A percentile compares a stretch with the other conserved stretches of the same genome.
phyloP scores from a whole-genome alignment of 1,284 basidiomycete species.

The Meripilus lineatus region DNA sequence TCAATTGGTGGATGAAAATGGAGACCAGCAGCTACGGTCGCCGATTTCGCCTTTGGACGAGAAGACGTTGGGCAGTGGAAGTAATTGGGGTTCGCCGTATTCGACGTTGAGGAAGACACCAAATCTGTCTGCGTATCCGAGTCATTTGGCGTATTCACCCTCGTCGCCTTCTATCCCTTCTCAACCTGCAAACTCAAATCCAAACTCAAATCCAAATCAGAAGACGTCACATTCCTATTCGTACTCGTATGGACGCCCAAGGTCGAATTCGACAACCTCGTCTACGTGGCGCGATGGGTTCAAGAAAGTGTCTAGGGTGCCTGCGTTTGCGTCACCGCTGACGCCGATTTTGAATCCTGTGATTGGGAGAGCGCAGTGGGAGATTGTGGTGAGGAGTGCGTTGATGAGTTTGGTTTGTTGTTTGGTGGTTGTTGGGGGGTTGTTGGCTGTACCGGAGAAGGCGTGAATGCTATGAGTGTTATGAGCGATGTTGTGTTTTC shows the following conservation, averaged over 20 bases:
- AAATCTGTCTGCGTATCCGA: too few relatives aligned
- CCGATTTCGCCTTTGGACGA: too few relatives aligned
- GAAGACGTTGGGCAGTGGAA: too few relatives aligned
- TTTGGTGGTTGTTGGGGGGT: constrained; percentile 21
- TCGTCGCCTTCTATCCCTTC: neutral
- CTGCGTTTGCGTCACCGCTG: constrained; percentile 63
- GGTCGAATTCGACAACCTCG: too few relatives aligned
- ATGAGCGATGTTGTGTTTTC: neutral
- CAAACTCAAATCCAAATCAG: neutral
- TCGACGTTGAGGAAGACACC: too few relatives aligned
- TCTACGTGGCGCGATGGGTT: constrained; percentile 33
- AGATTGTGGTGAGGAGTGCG: constrained; percentile 48
- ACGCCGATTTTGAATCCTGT: constrained; percentile 66
- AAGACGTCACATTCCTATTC: too few relatives aligned
- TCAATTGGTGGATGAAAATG: neutral
- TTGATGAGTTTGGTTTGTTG: constrained; percentile 28
- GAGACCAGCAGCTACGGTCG: too few relatives aligned
- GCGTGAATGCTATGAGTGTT: too few relatives aligned
- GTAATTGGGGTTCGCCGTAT: too few relatives aligned
- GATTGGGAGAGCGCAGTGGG: constrained; percentile 74
- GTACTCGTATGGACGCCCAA: too few relatives aligned
- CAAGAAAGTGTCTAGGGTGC: constrained; percentile 51
- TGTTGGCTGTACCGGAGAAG: constrained; percentile 27
- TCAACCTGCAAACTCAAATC: neutral
- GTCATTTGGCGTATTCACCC: neutral